phyloP scores from a whole-genome alignment of 441 rosid species.

The Corymbia calophylla region DNA sequence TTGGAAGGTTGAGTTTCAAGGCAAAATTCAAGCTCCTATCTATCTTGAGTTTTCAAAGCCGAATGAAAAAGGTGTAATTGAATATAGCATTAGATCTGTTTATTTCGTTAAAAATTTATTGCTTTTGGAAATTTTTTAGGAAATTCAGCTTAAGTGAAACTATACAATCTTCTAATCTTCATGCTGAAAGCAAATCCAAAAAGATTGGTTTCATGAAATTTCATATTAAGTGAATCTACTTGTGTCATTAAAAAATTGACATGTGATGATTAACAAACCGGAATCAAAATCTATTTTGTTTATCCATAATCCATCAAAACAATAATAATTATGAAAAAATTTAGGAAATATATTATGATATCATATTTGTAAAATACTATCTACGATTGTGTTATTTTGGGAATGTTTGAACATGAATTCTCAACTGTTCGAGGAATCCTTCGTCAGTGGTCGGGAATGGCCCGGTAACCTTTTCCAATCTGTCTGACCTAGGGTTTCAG shows the following conservation, averaged over 20 bases:
- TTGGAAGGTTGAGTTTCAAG: accelerated
- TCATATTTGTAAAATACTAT: not conserved
- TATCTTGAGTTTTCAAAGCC: not conserved
- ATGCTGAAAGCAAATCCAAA: not conserved
- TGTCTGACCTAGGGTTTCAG: not conserved
- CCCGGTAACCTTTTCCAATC: not conserved
- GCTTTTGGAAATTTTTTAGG: too few species aligned
- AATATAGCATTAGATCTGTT: accelerated
- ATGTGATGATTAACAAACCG: not conserved
- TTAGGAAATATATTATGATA: not conserved
- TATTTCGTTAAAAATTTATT: not conserved
- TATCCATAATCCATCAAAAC: not conserved
- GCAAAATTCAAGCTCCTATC: not conserved
- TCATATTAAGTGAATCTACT: not conserved
- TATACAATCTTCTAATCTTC: not conserved
- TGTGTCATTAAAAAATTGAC: not conserved
- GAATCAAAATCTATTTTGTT: not conserved
- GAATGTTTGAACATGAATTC: not conserved
- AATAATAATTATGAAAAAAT: not conserved
- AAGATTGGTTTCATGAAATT: not conserved
- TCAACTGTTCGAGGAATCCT: not conserved
- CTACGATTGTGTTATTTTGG: not conserved
- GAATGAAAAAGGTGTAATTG: not conserved
- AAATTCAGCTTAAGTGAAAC: not conserved
- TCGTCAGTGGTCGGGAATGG: not conserved